phyloP scores from a whole-genome alignment of 179 eudicot species.

The Carnegiea gigantea region DNA sequence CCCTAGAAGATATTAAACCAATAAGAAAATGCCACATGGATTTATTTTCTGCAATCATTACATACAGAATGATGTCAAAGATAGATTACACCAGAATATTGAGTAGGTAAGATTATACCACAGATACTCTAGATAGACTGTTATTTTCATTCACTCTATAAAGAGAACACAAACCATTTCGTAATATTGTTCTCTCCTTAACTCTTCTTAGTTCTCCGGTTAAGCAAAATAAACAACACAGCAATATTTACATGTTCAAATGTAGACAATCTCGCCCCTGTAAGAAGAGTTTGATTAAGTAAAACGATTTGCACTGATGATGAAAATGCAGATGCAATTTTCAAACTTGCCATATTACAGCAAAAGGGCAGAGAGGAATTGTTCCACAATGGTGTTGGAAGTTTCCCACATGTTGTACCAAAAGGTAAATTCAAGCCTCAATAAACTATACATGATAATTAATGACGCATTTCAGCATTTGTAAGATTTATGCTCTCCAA shows the following conservation, averaged over 20 bases:
- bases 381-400: constrained; percentile 12
- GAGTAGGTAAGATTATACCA: constrained; percentile 32
- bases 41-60: constrained; percentile 18
- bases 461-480: not conserved
- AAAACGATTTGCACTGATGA: not conserved
- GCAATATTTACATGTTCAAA: not conserved
- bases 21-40: constrained; percentile 27
- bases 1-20: constrained; percentile 26
- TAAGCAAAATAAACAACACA: not conserved
- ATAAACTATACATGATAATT: constrained; percentile 14
- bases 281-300: not conserved
- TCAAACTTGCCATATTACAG: not conserved
- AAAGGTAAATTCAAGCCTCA: constrained; percentile 14
- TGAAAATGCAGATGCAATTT: no score
- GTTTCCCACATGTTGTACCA: constrained; percentile 12
- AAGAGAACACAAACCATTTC: constrained; percentile 4
- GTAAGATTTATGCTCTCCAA: constrained; percentile 12
- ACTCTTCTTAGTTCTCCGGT: not conserved
- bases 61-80: constrained; percentile 16
- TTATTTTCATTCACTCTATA: constrained; percentile 6
- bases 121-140: constrained; percentile 19
- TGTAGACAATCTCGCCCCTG: not conserved
- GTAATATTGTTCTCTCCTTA: not conserved
- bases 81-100: constrained; percentile 30
- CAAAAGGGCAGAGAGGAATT: constrained; percentile 14